Evolutionary conservation across 1,284 basidiomycete genomes (phyloP), one percentile per base, ranked within the genome.

Genomic region (Pisolithus thermaeus): DNA sequence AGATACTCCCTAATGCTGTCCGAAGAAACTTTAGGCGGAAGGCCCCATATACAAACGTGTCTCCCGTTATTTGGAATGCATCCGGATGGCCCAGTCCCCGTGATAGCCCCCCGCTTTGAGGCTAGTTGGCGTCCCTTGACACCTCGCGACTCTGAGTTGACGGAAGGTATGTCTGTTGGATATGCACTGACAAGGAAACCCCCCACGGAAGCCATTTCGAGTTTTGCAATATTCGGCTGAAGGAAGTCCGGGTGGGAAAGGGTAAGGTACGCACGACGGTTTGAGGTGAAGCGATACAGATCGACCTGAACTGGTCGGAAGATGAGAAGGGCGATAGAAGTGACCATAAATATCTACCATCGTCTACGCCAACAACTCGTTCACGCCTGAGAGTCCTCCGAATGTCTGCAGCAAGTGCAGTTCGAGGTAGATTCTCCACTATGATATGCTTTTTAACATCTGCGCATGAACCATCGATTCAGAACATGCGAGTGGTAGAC

Each of bases 21-120:
- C 3, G 61, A 46, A 2, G 61, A 59, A 8, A 74, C 61, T 56
- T 63, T 79, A 1, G 75, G 76, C 0, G 84, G 84, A 28, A 88
- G 62, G 1, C 87, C 87, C 63, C 71, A 77, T 1, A 87, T 56
- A 9, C 81, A 72, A 18, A 88, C 84, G 50, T 73, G 74, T 54
- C 66, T 76, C 14, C 78, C 78, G 28, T 69, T 63, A 47, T 76
- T 70, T 36, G 61, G 58, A 8, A 83, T 63, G 16, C 77, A 74
- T 18, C 76, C 84, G 40, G 72, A 73, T 7, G 77, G 74, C 3
- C 83, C 83, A 12, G 62, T 53, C 20, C 51, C 44, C 11, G 59
- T 60, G 23, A 79, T 49, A 18, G 71, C 56, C 3, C 71, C 71
- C 36, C 75, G 66, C 49, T 70, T 62, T 4, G 69, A 62, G 38